Conservation (phyloP, 1,139 yeast species). For the Suhomyces yuchorum region DNA sequence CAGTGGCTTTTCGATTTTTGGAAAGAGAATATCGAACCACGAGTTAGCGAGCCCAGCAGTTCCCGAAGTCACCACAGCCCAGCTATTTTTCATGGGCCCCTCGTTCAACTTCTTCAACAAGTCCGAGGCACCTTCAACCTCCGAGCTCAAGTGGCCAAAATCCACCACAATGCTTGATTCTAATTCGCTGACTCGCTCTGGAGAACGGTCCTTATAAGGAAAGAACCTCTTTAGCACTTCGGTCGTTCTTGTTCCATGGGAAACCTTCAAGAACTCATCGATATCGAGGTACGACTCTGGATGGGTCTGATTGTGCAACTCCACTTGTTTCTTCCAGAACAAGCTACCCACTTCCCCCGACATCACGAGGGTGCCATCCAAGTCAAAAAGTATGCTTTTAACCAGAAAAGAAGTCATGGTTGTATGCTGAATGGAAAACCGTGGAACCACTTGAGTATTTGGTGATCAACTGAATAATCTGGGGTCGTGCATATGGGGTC, state of each 20-base stretch:
- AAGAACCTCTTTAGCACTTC: slow-evolving; percentile 20
- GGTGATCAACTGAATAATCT: not conserved
- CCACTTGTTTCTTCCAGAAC: slow-evolving; percentile 22
- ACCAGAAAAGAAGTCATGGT: not conserved
- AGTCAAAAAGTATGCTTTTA: slow-evolving; percentile 19
- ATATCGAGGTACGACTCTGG: slow-evolving; percentile 16
- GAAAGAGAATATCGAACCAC: slow-evolving; percentile 21
- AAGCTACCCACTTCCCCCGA: slow-evolving; percentile 25
- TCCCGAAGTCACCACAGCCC: slow-evolving; percentile 29
- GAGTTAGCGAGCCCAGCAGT: slow-evolving; percentile 22
- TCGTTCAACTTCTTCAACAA: slow-evolving; percentile 17
- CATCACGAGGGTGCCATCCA: slow-evolving; percentile 27
- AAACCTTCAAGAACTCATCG: slow-evolving; percentile 16
- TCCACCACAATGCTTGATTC: slow-evolving; percentile 21
- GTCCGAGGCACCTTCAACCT: slow-evolving; percentile 19
- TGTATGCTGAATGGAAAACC: not conserved
- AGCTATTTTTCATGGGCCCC: slow-evolving; percentile 11
- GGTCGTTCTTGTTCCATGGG: slow-evolving; percentile 24
- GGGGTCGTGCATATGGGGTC: not conserved
- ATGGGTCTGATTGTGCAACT: slow-evolving; percentile 18
- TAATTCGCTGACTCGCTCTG: slow-evolving; percentile 18
- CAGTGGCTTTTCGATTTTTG: slow-evolving; percentile 14
- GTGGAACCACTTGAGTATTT: not conserved
- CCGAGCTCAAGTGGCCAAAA: slow-evolving; percentile 22
- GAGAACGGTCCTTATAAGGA: slow-evolving; percentile 16